Base-by-base conservation (phyloP, 495 filamentous ascomycete genomes). In the Hamigera avellanea region DNA sequence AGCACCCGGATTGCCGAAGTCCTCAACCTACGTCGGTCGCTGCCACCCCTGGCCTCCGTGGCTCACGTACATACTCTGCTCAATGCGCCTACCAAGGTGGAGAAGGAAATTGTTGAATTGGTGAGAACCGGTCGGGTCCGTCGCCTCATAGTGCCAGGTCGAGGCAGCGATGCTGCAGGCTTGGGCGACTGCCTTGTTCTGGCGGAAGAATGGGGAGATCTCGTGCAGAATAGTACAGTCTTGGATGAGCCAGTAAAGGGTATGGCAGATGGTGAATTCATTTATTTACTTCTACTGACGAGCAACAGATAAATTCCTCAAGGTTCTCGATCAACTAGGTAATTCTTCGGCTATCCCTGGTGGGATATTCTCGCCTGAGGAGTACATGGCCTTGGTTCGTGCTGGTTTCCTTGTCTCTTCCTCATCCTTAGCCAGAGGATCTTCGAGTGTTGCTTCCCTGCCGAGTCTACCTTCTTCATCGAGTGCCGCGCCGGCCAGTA, bases 141-240 rank as follows among this genome's bases (percentile, higher is more conserved):
- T 33, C 78, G 77, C 41, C 57, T 93, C 21, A 62, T 75, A 1
- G 67, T 93, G 6, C 76, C 81, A 3, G 69, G 76, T 14, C 62
- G 83, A 14, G 80, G 75, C 2, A 66, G 57, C 26, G 73, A 73
- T 40, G 67, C 70, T 8, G 63, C 69, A 0, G 71, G 66, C 8
- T 58, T 83, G 26, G 82, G 80, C 8, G 85, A 93, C 46, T 76
- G 75, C 33, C 43, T 93, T 6, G 68, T 86, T n/a, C 54, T 83
- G 25, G 45, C 62, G 0, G 57, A 65, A 18, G 80, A 86, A 19
- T 70, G 83, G 54, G 76, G 82, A 40, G 46, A 45, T 6, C 53
- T 81, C 40, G 58, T 88, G 6, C 48, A 45, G 7, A 54, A 54
- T 18, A 61, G 56, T 14, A 45, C 46, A 19, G 45, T 38, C 10